Conservation (phyloP, 768 basidiomycete genomes). For the Calocybe gangraenosa region DNA sequence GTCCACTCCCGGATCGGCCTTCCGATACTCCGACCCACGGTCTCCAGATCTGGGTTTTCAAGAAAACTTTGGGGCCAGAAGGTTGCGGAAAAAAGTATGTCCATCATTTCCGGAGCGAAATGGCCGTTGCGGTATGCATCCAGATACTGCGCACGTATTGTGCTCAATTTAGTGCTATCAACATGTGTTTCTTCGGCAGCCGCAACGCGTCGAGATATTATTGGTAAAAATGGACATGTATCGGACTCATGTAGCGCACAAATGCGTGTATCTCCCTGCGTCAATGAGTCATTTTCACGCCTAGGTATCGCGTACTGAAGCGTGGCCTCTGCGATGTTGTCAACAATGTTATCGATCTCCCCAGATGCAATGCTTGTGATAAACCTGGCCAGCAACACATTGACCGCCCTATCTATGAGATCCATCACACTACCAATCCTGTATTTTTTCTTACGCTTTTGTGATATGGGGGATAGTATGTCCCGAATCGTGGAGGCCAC, state of each 20-base stretch:
- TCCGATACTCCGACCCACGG: slow-evolving; percentile 58
- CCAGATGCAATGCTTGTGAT: slow-evolving; percentile 46
- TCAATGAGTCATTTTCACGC: slow-evolving; percentile 37
- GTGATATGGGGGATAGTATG: slow-evolving; percentile 47
- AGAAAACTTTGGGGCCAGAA: slow-evolving; percentile 74
- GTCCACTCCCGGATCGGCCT: slow-evolving; percentile 60
- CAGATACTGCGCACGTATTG: slow-evolving; percentile 49
- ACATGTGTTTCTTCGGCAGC: slow-evolving; percentile 21
- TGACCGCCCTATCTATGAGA: slow-evolving; percentile 67
- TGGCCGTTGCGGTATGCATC: slow-evolving; percentile 59
- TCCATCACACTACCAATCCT: slow-evolving; percentile 70
- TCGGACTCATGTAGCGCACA: slow-evolving; percentile 62
- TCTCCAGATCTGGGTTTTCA: slow-evolving; percentile 73
- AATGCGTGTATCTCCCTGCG: slow-evolving; percentile 26
- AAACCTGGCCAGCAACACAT: slow-evolving; percentile 49
- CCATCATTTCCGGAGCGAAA: slow-evolving; percentile 54
- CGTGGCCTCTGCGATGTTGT: slow-evolving; percentile 68
- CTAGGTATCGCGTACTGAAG: slow-evolving; percentile 75
- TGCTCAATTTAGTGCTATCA: slow-evolving; percentile 22
- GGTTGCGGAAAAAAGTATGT: slow-evolving; percentile 57
- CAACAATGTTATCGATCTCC: slow-evolving; percentile 63
- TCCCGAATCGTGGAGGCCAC: slow-evolving; percentile 54
- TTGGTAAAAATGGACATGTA: slow-evolving; percentile 49
- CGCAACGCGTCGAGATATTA: slow-evolving; percentile 43
- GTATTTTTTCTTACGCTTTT: slow-evolving; percentile 47